Evolutionary conservation across 129 eudicot genomes (phyloP).

Genomic region (Rutidosis leptorrhynchoides): DNA sequence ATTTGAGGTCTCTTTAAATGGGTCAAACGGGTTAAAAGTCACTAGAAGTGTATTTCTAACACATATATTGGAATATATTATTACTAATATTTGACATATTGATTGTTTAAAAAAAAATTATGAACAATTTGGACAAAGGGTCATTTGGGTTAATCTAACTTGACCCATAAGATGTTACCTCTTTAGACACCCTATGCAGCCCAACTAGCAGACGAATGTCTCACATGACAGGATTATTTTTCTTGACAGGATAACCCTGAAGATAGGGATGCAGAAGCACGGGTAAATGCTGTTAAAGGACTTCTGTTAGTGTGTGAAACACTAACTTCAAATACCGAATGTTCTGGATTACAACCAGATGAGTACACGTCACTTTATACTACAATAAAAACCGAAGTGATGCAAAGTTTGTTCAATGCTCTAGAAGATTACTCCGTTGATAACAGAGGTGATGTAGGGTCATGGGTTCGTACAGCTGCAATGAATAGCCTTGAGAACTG

Average conservation of each 20-base stretch:
- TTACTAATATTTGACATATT: neutral
- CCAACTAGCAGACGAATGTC: constrained; percentile 3
- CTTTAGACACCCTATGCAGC: neutral
- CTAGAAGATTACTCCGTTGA: constrained; percentile 96
- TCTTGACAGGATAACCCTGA: constrained; percentile 74
- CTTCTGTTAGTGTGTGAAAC: constrained; percentile 82
- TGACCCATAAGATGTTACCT: neutral
- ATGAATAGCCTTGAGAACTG: constrained; percentile 86
- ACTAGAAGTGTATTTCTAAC: neutral
- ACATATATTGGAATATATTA: neutral
- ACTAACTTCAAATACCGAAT: constrained; percentile 41
- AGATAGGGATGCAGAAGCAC: constrained; percentile 97
- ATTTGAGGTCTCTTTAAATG: neutral
- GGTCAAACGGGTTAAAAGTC: neutral
- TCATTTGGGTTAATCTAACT: neutral
- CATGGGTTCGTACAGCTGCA: constrained; percentile 99
- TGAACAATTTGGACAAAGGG: neutral
- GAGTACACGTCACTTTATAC: constrained; percentile 42
- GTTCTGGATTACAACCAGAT: constrained; percentile 33
- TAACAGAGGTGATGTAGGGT: constrained; percentile 98
- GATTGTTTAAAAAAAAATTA: neutral
- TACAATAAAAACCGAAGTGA: constrained; percentile 66
- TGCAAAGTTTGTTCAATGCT: constrained; percentile 69
- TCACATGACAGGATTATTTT: constrained; percentile 17
- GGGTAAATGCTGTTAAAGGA: constrained; percentile 86